phyloP scores from a whole-genome alignment of 768 basidiomycete species.

The Amyloporia xantha region DNA sequence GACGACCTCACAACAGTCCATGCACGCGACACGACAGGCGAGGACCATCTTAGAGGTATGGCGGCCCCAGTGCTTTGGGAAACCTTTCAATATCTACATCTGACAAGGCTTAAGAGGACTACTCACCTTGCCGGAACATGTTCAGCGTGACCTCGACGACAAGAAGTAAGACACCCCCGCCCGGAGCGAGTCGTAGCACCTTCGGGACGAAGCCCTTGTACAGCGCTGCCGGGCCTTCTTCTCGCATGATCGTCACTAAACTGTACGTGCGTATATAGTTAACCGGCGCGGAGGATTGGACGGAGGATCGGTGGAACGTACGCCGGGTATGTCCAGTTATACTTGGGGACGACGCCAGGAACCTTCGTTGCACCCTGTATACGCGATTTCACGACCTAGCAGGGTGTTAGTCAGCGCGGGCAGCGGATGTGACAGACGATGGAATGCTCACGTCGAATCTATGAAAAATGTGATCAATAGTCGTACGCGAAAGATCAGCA shows the following conservation, averaged over 20 bases:
- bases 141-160: conserved; percentile 87
- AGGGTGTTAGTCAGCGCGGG: not conserved
- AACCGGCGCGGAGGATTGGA: not conserved
- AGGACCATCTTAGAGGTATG: conserved; percentile 17
- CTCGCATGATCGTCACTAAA: conserved; percentile 70
- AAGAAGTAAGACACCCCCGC: conserved; percentile 88
- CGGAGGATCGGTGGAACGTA: conserved; percentile 19
- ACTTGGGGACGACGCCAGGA: conserved; percentile 75
- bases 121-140: conserved; percentile 63
- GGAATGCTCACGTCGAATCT: conserved; percentile 41
- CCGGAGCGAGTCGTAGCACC: conserved; percentile 89
- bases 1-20: too few relatives aligned
- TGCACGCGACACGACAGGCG: too few relatives aligned
- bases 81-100: not conserved
- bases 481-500: not conserved
- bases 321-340: conserved; percentile 94
- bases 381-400: conserved; percentile 90
- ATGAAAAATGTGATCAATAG: not conserved
- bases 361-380: conserved; percentile 71
- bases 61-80: conserved; percentile 20
- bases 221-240: conserved; percentile 80
- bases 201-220: conserved; percentile 98
- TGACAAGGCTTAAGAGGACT: not conserved
- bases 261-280: conserved; percentile 20
- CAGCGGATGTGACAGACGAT: not conserved